A percentile compares a stretch with the other conserved stretches of the same genome.
phyloP scores from a whole-genome alignment of 106 monocot genomes.

The Acorus calamus region DNA sequence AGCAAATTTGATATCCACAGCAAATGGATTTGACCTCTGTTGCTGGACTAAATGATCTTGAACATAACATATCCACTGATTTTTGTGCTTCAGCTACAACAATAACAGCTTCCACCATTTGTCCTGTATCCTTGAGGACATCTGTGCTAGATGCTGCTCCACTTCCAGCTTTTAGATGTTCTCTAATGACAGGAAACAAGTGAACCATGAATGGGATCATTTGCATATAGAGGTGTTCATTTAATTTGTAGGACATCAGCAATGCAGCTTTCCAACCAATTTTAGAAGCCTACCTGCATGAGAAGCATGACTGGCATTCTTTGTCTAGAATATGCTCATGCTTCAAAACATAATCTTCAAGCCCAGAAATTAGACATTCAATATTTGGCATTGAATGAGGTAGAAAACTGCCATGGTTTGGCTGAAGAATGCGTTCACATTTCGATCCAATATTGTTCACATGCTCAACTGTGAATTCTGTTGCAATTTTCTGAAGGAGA shows the following conservation, averaged over 20 bases:
- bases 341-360: constrained; percentile 46
- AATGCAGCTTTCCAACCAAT: not conserved
- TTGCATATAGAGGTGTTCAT: no score
- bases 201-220: no score
- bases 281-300: constrained; percentile 24
- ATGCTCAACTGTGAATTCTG: constrained; percentile 37
- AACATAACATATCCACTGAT: not conserved
- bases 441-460: constrained; percentile 22
- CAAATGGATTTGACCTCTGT: constrained; percentile 18
- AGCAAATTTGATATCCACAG: no score
- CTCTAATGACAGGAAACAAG: constrained; percentile 10
- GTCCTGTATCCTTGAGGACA: constrained; percentile 12
- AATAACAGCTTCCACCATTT: constrained; percentile 30
- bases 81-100: constrained; percentile 7
- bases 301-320: constrained; percentile 27
- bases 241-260: no score
- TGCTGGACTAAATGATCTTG: constrained; percentile 10
- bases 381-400: constrained; percentile 25
- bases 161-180: constrained; percentile 34
- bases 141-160: constrained; percentile 23
- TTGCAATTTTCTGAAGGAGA: constrained; percentile 31
- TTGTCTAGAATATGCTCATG: constrained; percentile 26
- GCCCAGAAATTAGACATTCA: constrained; percentile 41
- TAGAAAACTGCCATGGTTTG: constrained; percentile 19
- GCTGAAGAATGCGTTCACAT: constrained; percentile 21